Evolutionary conservation across 2,329 filamentous ascomycete genomes (phyloP).

Genomic region (Mycosphaerella arachidis): DNA sequence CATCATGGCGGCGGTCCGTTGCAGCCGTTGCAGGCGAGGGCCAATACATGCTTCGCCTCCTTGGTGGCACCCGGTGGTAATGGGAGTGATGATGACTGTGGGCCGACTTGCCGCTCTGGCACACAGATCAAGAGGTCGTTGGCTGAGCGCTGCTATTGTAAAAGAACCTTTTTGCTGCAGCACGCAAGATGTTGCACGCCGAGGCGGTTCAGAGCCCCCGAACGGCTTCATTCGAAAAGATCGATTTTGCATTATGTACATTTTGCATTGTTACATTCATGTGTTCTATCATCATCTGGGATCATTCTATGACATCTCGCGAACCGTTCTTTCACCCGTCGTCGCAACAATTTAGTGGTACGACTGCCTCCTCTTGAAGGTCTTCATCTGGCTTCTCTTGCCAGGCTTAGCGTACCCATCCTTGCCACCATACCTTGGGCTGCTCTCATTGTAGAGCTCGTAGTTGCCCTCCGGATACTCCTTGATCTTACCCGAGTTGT

Average conservation of each 20-base stretch:
- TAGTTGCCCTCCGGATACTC: slow-evolving; percentile 4
- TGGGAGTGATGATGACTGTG: background rate
- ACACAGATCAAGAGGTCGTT: background rate
- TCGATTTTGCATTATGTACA: background rate
- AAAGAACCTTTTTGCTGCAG: too few species aligned
- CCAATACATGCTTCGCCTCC: background rate
- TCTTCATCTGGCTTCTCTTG: slow-evolving; percentile 12
- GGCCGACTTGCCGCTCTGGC: background rate
- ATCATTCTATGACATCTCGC: background rate
- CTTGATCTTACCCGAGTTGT: slow-evolving; percentile 18
- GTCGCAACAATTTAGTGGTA: slow-evolving; percentile 1
- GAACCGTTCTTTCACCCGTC: background rate
- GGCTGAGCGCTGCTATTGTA: too few species aligned
- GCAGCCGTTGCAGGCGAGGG: background rate
- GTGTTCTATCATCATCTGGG: background rate
- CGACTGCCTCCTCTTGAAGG: slow-evolving; percentile 7
- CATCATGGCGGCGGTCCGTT: background rate
- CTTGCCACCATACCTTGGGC: slow-evolving; percentile 20
- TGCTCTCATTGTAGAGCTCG: slow-evolving; percentile 15
- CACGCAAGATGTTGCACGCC: too few species aligned
- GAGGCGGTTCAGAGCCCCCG: too few species aligned
- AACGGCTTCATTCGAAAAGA: background rate
- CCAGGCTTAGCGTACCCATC: slow-evolving; percentile 4
- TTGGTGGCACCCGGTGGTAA: background rate
- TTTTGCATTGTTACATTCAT: background rate